Percentiles rank a stretch among this genome's conserved stretches.
These are phyloP conservation scores for Penicillium chermesinum DNA, from an alignment of 495 filamentous ascomycete species.

Conservation along the genomic window DNA sequence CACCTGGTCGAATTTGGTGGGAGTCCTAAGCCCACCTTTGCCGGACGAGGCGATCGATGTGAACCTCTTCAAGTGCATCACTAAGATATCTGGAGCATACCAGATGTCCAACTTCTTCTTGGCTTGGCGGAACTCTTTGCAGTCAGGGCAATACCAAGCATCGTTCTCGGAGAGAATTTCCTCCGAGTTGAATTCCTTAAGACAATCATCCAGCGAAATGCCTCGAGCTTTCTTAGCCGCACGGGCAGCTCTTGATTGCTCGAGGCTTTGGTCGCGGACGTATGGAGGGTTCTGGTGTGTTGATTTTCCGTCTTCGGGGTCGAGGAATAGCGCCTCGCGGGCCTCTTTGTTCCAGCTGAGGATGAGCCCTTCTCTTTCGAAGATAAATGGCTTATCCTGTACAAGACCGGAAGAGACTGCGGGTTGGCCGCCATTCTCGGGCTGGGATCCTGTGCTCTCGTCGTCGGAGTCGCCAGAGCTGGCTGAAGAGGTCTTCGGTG, in stretches of 20 bases:
- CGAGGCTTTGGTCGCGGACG: constrained; percentile 62
- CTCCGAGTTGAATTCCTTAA: constrained; percentile 85
- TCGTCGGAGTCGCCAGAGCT: constrained; percentile 8
- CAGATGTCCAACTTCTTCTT: constrained; percentile 96
- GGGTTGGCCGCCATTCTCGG: constrained; percentile 13
- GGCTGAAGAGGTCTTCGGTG: constrained; percentile 7
- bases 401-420: constrained; percentile 6
- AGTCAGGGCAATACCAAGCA: constrained; percentile 93
- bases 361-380: constrained; percentile 73
- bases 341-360: constrained; percentile 72
- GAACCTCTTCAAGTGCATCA: constrained; percentile 94
- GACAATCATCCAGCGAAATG: constrained; percentile 81
- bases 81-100: constrained; percentile 90
- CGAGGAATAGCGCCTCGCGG: constrained; percentile 64
- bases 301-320: constrained; percentile 46
- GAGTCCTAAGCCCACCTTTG: constrained; percentile 41
- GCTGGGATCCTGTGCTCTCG: constrained; percentile 12
- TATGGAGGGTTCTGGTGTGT: constrained; percentile 49
- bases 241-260: constrained; percentile 54
- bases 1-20: constrained; percentile 86
- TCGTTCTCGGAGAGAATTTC: constrained; percentile 92
- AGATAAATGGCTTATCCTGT: constrained; percentile 51
- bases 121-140: constrained; percentile 86
- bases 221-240: constrained; percentile 62
- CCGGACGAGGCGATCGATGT: constrained; percentile 40